Evolutionary conservation across 192 early-diverging fungal genomes (phyloP).

Genomic region (Coemansia sp.): DNA sequence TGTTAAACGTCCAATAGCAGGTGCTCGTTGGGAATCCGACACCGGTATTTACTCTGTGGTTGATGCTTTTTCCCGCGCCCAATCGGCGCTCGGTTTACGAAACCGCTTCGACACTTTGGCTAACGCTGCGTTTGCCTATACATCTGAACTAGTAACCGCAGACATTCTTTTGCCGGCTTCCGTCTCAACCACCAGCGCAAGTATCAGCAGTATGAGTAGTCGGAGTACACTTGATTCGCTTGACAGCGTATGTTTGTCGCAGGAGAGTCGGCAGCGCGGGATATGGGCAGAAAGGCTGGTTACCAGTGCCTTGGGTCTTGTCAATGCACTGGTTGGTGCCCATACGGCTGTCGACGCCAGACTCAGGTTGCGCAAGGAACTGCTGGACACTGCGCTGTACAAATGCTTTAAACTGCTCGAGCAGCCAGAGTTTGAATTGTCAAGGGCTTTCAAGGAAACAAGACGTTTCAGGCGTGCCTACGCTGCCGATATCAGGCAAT

Average conservation of each 20-base stretch:
- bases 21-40: constrained; percentile 29
- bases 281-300: constrained; percentile 19
- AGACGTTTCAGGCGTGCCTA: constrained; percentile 36
- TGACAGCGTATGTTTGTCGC: neutral
- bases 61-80: constrained; percentile 34
- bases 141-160: constrained; percentile 9
- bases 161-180: neutral
- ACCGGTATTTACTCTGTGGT: constrained; percentile 29
- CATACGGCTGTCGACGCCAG: constrained; percentile 16
- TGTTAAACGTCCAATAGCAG: constrained; percentile 24
- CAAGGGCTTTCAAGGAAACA: constrained; percentile 17
- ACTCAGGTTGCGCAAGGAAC: constrained; percentile 36
- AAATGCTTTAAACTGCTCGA: constrained; percentile 39
- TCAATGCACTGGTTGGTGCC: constrained; percentile 38
- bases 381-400: constrained; percentile 44
- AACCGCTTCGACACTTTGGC: constrained; percentile 46
- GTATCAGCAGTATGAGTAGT: constrained; percentile 6
- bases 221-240: neutral
- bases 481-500: constrained; percentile 23
- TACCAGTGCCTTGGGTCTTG: constrained; percentile 26
- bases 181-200: neutral
- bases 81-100: constrained; percentile 26
- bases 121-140: constrained; percentile 27
- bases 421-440: constrained; percentile 21
- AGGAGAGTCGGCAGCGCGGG: neutral